These are phyloP conservation scores for Ormosia emarginata DNA, from an alignment of 306 rosid species.

Conservation along the genomic window DNA sequence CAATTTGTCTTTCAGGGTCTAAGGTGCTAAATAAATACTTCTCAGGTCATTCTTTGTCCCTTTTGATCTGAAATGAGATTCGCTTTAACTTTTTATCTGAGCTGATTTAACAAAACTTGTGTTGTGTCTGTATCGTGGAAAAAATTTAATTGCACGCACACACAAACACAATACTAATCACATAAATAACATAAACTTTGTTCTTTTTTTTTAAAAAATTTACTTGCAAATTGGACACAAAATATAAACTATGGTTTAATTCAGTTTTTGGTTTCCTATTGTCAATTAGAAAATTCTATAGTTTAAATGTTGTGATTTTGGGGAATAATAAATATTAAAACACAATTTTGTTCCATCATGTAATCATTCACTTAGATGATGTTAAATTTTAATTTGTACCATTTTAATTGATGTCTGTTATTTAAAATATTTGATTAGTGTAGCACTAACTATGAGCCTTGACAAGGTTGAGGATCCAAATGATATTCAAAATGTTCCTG, in stretches of 20 bases:
- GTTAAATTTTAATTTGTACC: not conserved
- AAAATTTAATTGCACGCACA: not conserved
- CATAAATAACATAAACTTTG: not conserved
- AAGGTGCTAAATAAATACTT: conserved; percentile 6
- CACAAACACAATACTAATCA: not conserved
- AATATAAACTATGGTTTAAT: not conserved
- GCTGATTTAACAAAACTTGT: not conserved
- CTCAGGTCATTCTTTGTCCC: not conserved
- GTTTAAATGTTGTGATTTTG: conserved; percentile 2
- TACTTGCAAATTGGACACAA: not conserved
- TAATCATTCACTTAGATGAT: not conserved
- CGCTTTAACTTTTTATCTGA: not conserved
- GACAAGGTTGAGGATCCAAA: conserved; percentile 81
- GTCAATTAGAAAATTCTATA: not conserved
- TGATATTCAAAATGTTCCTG: conserved; percentile 74
- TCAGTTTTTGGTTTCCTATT: not conserved
- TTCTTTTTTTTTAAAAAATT: not conserved
- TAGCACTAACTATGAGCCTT: conserved; percentile 36
- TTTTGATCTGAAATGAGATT: conserved; percentile 15
- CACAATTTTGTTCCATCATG: not conserved
- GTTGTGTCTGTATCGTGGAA: not conserved
- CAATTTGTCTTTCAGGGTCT: not conserved
- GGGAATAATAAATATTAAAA: conserved; percentile 9
- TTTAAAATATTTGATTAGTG: conserved; percentile 25
- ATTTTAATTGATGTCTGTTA: not conserved